Percentiles rank a stretch among this genome's conserved stretches.
These are phyloP conservation scores for Rhododendron vialii DNA, from an alignment of 148 eudicot genomes.

Conservation along the genomic window DNA sequence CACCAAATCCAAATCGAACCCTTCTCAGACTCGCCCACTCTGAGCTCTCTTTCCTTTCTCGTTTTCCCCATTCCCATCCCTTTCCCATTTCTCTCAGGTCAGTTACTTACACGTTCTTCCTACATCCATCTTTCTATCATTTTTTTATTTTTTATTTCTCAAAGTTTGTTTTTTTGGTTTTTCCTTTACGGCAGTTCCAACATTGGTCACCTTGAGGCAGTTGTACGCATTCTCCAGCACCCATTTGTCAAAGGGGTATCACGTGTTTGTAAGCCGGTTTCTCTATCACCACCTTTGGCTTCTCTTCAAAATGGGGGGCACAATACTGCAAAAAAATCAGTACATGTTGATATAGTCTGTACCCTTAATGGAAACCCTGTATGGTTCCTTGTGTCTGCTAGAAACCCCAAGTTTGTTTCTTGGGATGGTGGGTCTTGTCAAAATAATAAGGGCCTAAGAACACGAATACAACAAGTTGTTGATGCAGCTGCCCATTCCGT, in stretches of 20 bases:
- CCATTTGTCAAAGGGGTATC: slow-evolving; percentile 78
- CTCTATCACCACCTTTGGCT: slow-evolving; percentile 23
- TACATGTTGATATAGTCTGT: slow-evolving; percentile 78
- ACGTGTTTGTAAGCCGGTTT: slow-evolving; percentile 75
- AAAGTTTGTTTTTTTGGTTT: not conserved
- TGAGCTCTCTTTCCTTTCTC: slow-evolving; percentile 68
- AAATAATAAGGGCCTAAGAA: slow-evolving; percentile 43
- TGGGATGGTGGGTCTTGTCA: slow-evolving; percentile 49
- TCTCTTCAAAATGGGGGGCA: slow-evolving; percentile 6
- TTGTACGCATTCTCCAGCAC: slow-evolving; percentile 67
- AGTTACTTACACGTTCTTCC: not conserved
- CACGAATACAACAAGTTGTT: slow-evolving; percentile 44
- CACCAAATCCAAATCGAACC: slow-evolving; percentile 25
- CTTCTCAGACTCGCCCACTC: slow-evolving; percentile 59
- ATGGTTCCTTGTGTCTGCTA: slow-evolving; percentile 88
- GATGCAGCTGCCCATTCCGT: slow-evolving; percentile 49
- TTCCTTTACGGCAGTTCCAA: slow-evolving; percentile 45
- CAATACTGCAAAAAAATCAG: slow-evolving; percentile 4
- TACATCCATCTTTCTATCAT: not conserved
- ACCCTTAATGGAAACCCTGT: slow-evolving; percentile 64
- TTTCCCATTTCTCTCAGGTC: slow-evolving; percentile 34
- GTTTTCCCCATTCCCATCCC: slow-evolving; percentile 9
- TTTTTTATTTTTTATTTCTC: not conserved
- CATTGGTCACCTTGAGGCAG: slow-evolving; percentile 81
- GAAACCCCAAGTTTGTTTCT: slow-evolving; percentile 67